Percentiles rank a stretch among this genome's conserved stretches.
Evolutionary conservation across 2,329 filamentous ascomycete genomes (phyloP).

Genomic region (Calonectria honghensis): DNA sequence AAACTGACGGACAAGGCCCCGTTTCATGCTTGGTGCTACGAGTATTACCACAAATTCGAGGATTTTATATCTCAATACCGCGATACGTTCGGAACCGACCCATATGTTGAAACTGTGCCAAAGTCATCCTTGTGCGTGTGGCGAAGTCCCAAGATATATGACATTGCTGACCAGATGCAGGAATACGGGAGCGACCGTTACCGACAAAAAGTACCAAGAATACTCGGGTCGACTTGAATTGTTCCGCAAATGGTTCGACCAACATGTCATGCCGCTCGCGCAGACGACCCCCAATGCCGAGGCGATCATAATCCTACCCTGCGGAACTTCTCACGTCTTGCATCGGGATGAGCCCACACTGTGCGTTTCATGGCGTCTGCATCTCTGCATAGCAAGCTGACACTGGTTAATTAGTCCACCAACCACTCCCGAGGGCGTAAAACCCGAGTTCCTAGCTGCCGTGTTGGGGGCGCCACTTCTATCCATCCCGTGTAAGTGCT

Average conservation of each 20-base stretch:
- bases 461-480: constrained; percentile 58
- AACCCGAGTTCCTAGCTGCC: constrained; percentile 53
- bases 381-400: constrained; percentile 43
- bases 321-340: constrained; percentile 43
- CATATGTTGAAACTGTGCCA: constrained; percentile 57
- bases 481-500: constrained; percentile 59
- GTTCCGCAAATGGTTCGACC: constrained; percentile 59
- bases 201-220: constrained; percentile 50
- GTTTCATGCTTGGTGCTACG: constrained; percentile 58
- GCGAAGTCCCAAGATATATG: not conserved
- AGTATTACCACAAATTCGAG: constrained; percentile 58
- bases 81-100: constrained; percentile 48
- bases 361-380: constrained; percentile 49
- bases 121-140: constrained; percentile 56
- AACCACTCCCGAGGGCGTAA: constrained; percentile 52
- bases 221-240: constrained; percentile 52
- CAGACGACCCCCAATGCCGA: constrained; percentile 46
- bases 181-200: constrained; percentile 50
- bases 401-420: constrained; percentile 51
- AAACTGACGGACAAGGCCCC: constrained; percentile 53
- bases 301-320: constrained; percentile 57
- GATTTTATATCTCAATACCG: constrained; percentile 54
- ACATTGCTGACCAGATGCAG: constrained; percentile 44
- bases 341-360: constrained; percentile 54
- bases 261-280: constrained; percentile 51